A percentile compares a stretch with the other conserved stretches of the same genome.
Conservation (phyloP, 2,329 filamentous ascomycete genomes). For the Magnaporthales sp. region DNA sequence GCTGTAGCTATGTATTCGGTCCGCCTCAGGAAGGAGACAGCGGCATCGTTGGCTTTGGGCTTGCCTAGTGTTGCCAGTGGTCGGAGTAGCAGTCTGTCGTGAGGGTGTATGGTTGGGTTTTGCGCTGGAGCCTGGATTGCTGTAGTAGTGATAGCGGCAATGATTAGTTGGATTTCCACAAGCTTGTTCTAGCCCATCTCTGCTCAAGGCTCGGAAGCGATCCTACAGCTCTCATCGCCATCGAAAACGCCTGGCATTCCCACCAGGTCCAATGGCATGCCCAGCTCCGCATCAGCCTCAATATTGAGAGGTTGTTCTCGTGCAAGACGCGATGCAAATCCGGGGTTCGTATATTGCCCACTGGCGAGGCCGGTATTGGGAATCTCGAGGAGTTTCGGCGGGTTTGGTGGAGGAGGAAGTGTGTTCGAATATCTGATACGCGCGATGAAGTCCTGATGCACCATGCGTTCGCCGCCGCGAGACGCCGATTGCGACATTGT, state of each 20-base stretch:
- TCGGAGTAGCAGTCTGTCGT: slow-evolving; percentile 76
- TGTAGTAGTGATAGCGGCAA: slow-evolving; percentile 22
- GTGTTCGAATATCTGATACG: slow-evolving; percentile 93
- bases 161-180: not conserved
- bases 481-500: slow-evolving; percentile 33
- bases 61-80: slow-evolving; percentile 81
- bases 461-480: slow-evolving; percentile 46
- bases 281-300: slow-evolving; percentile 93
- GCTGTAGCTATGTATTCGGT: slow-evolving; percentile 75
- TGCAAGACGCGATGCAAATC: slow-evolving; percentile 81
- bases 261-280: slow-evolving; percentile 93
- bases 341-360: slow-evolving; percentile 81
- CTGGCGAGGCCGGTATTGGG: slow-evolving; percentile 84
- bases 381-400: slow-evolving; percentile 94
- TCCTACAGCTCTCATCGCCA: slow-evolving; percentile 82
- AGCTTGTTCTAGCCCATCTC: not conserved
- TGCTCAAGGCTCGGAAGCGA: slow-evolving; percentile 4
- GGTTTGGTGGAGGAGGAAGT: slow-evolving; percentile 85
- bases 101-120: slow-evolving; percentile 65
- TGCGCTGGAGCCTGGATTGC: slow-evolving; percentile 75
- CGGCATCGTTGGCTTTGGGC: slow-evolving; percentile 63
- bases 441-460: slow-evolving; percentile 95
- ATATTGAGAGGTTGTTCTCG: slow-evolving; percentile 92
- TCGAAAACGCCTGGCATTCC: slow-evolving; percentile 93
- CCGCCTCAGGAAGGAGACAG: slow-evolving; percentile 87